Evolutionary conservation across 2,329 filamentous ascomycete genomes (phyloP), one percentile per base, ranked within the genome.

Genomic region (Ceratocystis variospora): DNA sequence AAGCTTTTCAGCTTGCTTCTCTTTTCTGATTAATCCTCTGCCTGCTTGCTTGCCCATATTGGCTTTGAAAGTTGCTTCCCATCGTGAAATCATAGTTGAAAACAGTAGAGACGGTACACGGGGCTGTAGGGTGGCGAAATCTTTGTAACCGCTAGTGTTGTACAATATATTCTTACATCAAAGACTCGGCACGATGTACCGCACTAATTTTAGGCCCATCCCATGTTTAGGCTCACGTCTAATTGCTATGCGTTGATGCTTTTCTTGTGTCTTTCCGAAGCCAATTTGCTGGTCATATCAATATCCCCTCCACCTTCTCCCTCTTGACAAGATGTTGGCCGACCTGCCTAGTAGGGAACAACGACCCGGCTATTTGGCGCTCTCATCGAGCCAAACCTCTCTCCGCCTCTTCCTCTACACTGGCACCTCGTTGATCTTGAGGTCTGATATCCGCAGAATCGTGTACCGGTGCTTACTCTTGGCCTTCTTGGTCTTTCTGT

Each of bases 401-500:
- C 19, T 22, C 33, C 46, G 1, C 19, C 6, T 28, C 31, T 25
- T 53, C 44, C 31, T 55, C 31, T 63, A 63, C 63, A 25, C 22
- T 4, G 59, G 65, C 33, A 66, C 53, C 8, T 68, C 73, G 70
- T 80, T 79, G 67, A 96, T 80, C 73, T 83, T 87, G 69, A 97
- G 74, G 76, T 97, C 89, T 73, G 88, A 87, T 70, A 99, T 88
- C 73, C 86, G 82, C 76, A 99, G 73, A 25, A 96, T 83, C 2
- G 94, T 99, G 76, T 88, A 96, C 72, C 84, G 82, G 74, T 96
- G 90, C 82, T 99, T 96, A 80, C 90, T 96, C 78, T 82, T 87
- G 8, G 94, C 87, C 68, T 82, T 84, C 79, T 86, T 90, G 62
- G 83, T 81, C 73, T 87, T 81, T 73, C 89, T 79, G 75, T 87